A percentile compares a stretch with the other conserved stretches of the same genome.
These are phyloP conservation scores for Talaromyces verruculosus DNA, from an alignment of 2,329 filamentous ascomycete species.

Conservation along the genomic window DNA sequence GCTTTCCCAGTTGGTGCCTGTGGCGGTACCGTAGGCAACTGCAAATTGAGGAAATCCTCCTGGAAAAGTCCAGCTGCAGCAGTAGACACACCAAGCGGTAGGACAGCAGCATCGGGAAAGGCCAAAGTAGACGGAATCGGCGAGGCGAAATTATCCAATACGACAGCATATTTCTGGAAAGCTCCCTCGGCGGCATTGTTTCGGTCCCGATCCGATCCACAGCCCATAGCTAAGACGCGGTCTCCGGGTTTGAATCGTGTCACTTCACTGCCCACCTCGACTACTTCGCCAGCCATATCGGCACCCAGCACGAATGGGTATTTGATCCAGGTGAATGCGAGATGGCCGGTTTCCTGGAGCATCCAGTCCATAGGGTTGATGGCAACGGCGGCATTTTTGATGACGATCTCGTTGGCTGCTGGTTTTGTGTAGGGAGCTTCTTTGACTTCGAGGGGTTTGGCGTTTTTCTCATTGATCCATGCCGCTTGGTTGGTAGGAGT, in stretches of 20 bases:
- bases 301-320: conserved; percentile 27
- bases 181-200: neutral
- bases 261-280: conserved; percentile 20
- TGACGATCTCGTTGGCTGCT: conserved; percentile 24
- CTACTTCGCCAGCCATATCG: conserved; percentile 30
- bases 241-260: conserved; percentile 27
- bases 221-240: conserved; percentile 26
- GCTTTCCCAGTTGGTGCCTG: conserved; percentile 27
- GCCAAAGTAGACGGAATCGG: conserved; percentile 34
- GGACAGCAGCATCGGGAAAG: conserved; percentile 34
- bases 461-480: conserved; percentile 23
- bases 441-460: conserved; percentile 24
- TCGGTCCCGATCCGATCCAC: conserved; percentile 1
- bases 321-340: conserved; percentile 25
- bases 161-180: conserved; percentile 17
- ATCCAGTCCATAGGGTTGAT: conserved; percentile 27
- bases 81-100: conserved; percentile 37
- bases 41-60: conserved; percentile 2
- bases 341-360: conserved; percentile 24
- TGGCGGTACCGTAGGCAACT: neutral
- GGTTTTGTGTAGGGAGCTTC: conserved; percentile 23
- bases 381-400: conserved; percentile 27
- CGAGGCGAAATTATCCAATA: conserved; percentile 22
- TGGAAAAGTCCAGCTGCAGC: conserved; percentile 30
- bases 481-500: conserved; percentile 25